Evolutionary conservation across 2,329 filamentous ascomycete species (phyloP).

Genomic region (Zalaria obscura): DNA sequence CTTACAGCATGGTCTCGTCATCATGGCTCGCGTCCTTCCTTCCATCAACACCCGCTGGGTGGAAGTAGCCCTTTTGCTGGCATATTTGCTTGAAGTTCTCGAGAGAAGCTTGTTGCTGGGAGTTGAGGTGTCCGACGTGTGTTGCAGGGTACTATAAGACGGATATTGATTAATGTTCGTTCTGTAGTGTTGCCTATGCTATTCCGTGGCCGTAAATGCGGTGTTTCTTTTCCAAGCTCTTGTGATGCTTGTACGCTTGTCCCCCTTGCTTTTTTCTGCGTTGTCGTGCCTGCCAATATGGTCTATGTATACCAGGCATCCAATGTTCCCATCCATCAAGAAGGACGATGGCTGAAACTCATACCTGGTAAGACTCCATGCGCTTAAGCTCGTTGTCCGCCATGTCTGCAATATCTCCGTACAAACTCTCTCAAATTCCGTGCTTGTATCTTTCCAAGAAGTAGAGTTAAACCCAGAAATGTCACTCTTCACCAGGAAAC

Average conservation of each 20-base stretch:
- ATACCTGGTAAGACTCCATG: conserved; percentile 16
- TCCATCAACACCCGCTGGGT: conserved; percentile 23
- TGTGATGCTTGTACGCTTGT: neutral
- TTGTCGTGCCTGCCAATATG: too few relatives aligned
- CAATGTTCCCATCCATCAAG: too few relatives aligned
- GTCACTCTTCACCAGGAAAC: too few relatives aligned
- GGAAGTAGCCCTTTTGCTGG: conserved; percentile 50
- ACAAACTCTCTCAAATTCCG: too few relatives aligned
- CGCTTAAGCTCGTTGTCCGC: conserved; percentile 11
- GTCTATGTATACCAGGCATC: too few relatives aligned
- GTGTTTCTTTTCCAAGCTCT: neutral
- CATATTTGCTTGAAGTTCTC: conserved; percentile 57
- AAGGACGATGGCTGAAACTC: neutral
- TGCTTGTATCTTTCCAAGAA: too few relatives aligned
- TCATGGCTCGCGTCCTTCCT: conserved; percentile 45
- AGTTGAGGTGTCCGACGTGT: conserved; percentile 66
- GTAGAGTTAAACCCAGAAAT: too few relatives aligned
- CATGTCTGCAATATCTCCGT: neutral
- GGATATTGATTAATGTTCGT: too few relatives aligned
- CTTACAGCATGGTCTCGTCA: conserved; percentile 58
- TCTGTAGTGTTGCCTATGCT: too few relatives aligned
- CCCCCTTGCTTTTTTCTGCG: too few relatives aligned
- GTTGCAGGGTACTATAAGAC: conserved; percentile 48
- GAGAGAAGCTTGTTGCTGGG: conserved; percentile 53
- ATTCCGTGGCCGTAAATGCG: too few relatives aligned